Conservation (phyloP, 2,329 filamentous ascomycete species). For the Cryphonectria radicalis region DNA sequence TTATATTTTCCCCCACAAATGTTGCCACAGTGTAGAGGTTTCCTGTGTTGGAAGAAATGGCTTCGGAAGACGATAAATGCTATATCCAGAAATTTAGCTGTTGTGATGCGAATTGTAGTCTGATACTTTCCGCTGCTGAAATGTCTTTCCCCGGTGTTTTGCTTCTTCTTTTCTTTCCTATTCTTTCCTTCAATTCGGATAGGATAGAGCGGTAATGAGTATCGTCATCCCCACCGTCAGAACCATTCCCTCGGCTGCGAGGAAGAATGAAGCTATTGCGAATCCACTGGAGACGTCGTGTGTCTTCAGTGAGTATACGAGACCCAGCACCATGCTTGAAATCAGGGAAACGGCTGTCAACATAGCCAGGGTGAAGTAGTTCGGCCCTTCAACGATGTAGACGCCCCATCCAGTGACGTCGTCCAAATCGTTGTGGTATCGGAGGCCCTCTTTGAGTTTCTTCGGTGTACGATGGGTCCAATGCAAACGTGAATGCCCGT, state of each 20-base stretch:
- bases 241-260: not conserved
- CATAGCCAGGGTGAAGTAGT: not conserved
- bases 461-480: not conserved
- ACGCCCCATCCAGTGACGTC: not conserved
- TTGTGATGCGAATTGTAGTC: too few relatives aligned
- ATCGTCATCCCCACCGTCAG: not conserved
- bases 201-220: not conserved
- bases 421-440: not conserved
- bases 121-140: not conserved
- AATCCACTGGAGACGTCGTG: not conserved
- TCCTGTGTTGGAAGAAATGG: too few relatives aligned
- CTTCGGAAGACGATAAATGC: too few relatives aligned
- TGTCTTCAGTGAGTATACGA: not conserved
- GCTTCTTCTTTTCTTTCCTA: rapidly evolving
- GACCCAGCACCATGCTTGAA: not conserved
- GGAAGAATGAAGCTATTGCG: not conserved
- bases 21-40: too few relatives aligned
- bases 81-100: too few relatives aligned
- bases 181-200: too few relatives aligned
- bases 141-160: not conserved
- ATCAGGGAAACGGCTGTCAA: not conserved
- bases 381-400: not conserved
- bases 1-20: too few relatives aligned
- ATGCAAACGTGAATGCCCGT: not conserved
- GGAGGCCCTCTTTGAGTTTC: not conserved